Conservation (phyloP, 371 early-diverging fungal species). For the Mortierella polycephala region DNA sequence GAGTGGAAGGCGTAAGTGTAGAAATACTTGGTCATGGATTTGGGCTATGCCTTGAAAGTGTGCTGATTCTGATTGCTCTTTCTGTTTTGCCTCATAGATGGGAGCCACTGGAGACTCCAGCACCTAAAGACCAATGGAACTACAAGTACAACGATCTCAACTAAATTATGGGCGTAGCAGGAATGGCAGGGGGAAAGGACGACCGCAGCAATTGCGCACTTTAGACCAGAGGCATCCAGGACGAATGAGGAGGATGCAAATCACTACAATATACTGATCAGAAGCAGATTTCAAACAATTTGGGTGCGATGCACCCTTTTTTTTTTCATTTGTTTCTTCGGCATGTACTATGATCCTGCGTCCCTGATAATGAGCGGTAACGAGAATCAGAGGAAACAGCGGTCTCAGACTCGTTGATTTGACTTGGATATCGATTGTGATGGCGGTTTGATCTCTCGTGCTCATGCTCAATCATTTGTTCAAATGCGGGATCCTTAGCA, state of each 20-base stretch:
- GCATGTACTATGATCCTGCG: slow-evolving; percentile 24
- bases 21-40: not conserved
- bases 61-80: not conserved
- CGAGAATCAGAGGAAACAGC: slow-evolving; percentile 20
- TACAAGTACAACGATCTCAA: slow-evolving; percentile 59
- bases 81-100: slow-evolving; percentile 53
- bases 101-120: slow-evolving; percentile 83
- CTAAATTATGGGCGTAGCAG: slow-evolving; percentile 10
- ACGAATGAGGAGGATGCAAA: no score
- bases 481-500: slow-evolving; percentile 46
- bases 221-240: slow-evolving; percentile 8
- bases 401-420: slow-evolving; percentile 2
- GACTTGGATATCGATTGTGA: slow-evolving; percentile 8
- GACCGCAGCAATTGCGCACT: not conserved
- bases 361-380: slow-evolving; percentile 16
- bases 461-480: slow-evolving; percentile 43
- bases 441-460: not conserved
- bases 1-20: slow-evolving; percentile 84
- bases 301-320: not conserved
- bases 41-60: not conserved
- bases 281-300: no score
- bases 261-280: no score
- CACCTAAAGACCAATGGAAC: slow-evolving; percentile 88
- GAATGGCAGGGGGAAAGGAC: no score
- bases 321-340: slow-evolving; percentile 1